These are phyloP conservation scores for Corylus americana DNA, from an alignment of 306 rosid species.

Conservation along the genomic window DNA sequence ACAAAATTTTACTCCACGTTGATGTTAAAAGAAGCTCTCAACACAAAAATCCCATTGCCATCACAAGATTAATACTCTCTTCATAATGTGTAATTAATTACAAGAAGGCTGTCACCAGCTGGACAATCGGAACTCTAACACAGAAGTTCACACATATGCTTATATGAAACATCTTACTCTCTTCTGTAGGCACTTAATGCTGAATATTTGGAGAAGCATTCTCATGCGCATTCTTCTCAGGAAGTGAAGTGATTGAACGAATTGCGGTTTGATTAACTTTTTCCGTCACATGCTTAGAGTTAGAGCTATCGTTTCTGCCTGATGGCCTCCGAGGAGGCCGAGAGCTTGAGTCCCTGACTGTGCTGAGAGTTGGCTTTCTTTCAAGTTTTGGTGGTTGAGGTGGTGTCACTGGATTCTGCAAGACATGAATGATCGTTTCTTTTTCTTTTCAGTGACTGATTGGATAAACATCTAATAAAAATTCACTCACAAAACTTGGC, in stretches of 20 bases:
- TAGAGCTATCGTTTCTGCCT: constrained; percentile 34
- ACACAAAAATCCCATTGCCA: constrained; percentile 14
- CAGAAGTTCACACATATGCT: constrained; percentile 19
- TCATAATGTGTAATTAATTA: constrained; percentile 20
- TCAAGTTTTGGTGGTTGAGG: constrained; percentile 47
- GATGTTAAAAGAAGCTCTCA: constrained; percentile 22
- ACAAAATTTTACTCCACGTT: constrained; percentile 25
- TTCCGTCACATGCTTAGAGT: constrained; percentile 22
- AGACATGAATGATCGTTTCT: not conserved
- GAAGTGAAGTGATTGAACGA: constrained; percentile 37
- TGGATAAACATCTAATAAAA: not conserved
- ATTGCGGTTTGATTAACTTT: constrained; percentile 30
- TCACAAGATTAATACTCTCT: constrained; percentile 13
- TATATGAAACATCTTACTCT: not conserved
- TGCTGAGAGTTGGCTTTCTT: constrained; percentile 40
- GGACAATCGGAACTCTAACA: constrained; percentile 2
- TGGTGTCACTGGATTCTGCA: constrained; percentile 44
- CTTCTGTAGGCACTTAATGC: constrained; percentile 32
- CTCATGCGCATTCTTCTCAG: constrained; percentile 52
- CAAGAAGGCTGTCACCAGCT: constrained; percentile 12
- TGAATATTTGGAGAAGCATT: constrained; percentile 82
- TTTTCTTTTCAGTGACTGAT: not conserved
- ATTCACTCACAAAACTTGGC: not conserved
- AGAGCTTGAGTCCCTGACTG: constrained; percentile 27
- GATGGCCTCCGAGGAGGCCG: constrained; percentile 51